A percentile compares a stretch with the other conserved stretches of the same genome.
These are phyloP conservation scores for Microstegium vimineum DNA, from an alignment of 176 grass and related monocot genomes.

Conservation along the genomic window DNA sequence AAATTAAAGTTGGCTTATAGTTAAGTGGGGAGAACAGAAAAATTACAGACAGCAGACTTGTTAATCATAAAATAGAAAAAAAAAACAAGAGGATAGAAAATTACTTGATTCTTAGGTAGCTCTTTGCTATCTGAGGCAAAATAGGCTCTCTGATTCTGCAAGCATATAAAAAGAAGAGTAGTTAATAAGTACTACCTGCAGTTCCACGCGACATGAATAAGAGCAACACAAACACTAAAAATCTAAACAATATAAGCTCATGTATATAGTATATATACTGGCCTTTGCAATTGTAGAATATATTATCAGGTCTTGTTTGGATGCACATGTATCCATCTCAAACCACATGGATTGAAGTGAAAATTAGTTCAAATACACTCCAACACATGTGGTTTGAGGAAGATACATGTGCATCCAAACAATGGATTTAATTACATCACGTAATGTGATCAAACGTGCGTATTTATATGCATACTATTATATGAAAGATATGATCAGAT, in stretches of 20 bases:
- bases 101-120: conserved; percentile 98
- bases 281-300: neutral
- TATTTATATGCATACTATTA: neutral
- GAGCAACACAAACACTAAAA: too few species aligned
- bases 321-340: too few species aligned
- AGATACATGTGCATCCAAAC: too few species aligned
- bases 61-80: neutral
- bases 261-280: conserved; percentile 6
- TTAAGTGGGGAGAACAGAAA: neutral
- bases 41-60: neutral
- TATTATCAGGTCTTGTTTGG: too few species aligned
- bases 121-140: conserved; percentile 91
- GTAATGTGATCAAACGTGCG: neutral
- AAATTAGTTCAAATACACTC: too few species aligned
- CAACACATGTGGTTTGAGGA: too few species aligned
- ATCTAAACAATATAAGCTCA: neutral
- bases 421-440: neutral
- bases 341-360: too few species aligned
- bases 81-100: neutral
- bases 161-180: conserved; percentile 24
- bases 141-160: conserved; percentile 68
- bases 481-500: neutral
- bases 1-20: neutral
- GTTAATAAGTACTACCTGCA: neutral
- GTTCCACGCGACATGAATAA: neutral